phyloP scores from a whole-genome alignment of 306 rosid species.

The Ormosia emarginata region DNA sequence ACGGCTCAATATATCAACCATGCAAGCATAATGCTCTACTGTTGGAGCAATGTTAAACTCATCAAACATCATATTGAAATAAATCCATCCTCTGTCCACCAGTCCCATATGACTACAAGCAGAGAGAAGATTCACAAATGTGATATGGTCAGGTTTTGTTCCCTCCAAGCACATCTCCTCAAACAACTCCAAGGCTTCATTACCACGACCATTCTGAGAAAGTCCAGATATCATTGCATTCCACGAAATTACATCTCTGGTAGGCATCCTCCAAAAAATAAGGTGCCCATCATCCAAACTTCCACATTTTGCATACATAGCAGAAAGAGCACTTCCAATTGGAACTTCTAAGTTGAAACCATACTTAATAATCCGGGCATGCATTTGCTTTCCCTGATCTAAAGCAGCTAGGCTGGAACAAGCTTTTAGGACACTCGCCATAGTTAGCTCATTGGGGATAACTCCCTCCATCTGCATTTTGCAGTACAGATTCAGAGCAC shows the following conservation, averaged over 20 bases:
- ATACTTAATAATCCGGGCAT: conserved; percentile 56
- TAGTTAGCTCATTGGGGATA: conserved; percentile 68
- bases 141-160: conserved; percentile 57
- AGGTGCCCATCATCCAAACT: conserved; percentile 58
- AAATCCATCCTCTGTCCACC: conserved; percentile 63
- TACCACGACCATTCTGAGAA: conserved; percentile 74
- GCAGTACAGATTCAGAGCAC: conserved; percentile 58
- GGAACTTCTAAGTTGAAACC: conserved; percentile 71
- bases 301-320: conserved; percentile 90
- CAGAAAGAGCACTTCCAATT: conserved; percentile 82
- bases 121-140: conserved; percentile 73
- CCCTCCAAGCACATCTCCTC: conserved; percentile 69
- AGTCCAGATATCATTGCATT: conserved; percentile 95
- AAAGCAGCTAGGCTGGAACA: conserved; percentile 77
- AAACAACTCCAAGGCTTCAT: conserved; percentile 65
- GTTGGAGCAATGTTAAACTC: conserved; percentile 53
- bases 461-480: conserved; percentile 70
- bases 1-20: conserved; percentile 87
- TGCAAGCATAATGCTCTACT: conserved; percentile 83
- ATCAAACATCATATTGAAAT: conserved; percentile 68
- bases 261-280: conserved; percentile 66
- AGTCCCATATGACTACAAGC: conserved; percentile 89
- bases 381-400: conserved; percentile 89
- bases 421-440: conserved; percentile 75
- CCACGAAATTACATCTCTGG: conserved; percentile 70